Evolutionary conservation across 139 green algal genomes (phyloP).

Genomic region (Pycnococcus provasolii): DNA sequence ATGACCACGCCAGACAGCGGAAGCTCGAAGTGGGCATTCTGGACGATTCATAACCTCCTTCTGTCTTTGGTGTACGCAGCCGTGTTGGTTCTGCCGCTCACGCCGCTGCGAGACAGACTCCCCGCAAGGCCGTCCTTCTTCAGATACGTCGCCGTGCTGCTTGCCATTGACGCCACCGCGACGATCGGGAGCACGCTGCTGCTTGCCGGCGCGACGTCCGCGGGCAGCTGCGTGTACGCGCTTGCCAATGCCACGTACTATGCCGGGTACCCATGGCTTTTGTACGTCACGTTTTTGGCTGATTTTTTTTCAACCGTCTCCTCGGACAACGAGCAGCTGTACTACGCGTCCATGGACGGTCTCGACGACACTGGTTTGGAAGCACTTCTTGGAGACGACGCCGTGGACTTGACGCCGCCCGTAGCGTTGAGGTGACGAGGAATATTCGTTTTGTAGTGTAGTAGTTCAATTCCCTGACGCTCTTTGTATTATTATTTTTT

Average conservation of each 20-base stretch:
- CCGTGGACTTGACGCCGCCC: too few species aligned
- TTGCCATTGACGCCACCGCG: conserved; percentile 23
- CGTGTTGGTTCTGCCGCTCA: conserved; percentile 40
- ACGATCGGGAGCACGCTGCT: conserved; percentile 12
- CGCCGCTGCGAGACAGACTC: conserved; percentile 34
- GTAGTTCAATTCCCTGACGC: too few species aligned
- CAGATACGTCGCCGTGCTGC: conserved; percentile 35
- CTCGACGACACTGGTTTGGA: too few species aligned
- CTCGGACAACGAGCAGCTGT: too few species aligned
- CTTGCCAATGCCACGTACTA: conserved; percentile 35
- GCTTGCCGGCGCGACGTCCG: not conserved
- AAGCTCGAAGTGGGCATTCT: conserved; percentile 45
- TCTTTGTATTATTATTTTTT: too few species aligned
- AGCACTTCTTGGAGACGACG: too few species aligned
- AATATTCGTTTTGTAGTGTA: too few species aligned
- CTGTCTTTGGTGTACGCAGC: conserved; percentile 29
- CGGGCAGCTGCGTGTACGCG: conserved; percentile 35
- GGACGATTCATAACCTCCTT: conserved; percentile 34
- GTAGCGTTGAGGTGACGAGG: too few species aligned
- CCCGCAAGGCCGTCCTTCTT: conserved; percentile 46
- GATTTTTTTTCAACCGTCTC: conserved; percentile 34
- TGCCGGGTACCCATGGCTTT: conserved; percentile 33
- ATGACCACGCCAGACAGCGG: conserved; percentile 11
- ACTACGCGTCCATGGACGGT: too few species aligned
- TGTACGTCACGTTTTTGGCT: conserved; percentile 48